These are phyloP conservation scores for Apiotrichum laibachii DNA, from an alignment of 1,284 basidiomycete species.

Conservation along the genomic window DNA sequence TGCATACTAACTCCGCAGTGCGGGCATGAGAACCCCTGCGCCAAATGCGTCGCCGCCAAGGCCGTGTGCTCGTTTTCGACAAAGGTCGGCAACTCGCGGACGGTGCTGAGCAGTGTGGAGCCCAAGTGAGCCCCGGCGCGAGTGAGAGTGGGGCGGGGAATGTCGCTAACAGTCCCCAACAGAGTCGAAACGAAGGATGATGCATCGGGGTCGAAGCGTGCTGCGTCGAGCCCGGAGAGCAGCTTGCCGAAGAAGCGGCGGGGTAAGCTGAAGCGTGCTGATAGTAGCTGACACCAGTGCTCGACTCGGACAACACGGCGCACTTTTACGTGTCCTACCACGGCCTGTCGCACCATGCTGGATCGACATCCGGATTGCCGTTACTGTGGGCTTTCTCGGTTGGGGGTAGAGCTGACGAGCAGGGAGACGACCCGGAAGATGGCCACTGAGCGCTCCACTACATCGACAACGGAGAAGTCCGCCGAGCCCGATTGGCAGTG, in stretches of 20 bases:
- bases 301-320: conserved; percentile 8
- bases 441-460: background rate
- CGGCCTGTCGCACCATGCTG: conserved; percentile 18
- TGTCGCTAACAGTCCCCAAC: background rate
- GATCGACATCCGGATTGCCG: conserved; percentile 21
- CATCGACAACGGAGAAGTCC: background rate
- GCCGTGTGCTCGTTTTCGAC: conserved; percentile 14
- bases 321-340: conserved; percentile 20
- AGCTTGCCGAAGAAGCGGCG: conserved; percentile 3
- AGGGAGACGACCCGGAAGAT: conserved; percentile 4
- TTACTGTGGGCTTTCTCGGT: conserved; percentile 12
- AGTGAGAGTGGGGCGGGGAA: too few species aligned
- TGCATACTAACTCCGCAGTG: conserved; percentile 1
- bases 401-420: background rate
- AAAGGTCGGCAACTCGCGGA: conserved; percentile 3
- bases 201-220: background rate
- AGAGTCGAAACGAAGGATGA: conserved; percentile 1
- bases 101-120: conserved; percentile 10
- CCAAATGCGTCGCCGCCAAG: conserved; percentile 15
- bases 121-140: conserved; percentile 7
- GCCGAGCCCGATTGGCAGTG: conserved; percentile 19
- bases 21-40: conserved; percentile 18
- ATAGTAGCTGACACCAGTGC: background rate
- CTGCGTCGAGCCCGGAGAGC: background rate
- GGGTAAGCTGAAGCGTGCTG: background rate